Evolutionary conservation across 169 alveolate species (phyloP).

Genomic region (Cystoisospora suis): DNA sequence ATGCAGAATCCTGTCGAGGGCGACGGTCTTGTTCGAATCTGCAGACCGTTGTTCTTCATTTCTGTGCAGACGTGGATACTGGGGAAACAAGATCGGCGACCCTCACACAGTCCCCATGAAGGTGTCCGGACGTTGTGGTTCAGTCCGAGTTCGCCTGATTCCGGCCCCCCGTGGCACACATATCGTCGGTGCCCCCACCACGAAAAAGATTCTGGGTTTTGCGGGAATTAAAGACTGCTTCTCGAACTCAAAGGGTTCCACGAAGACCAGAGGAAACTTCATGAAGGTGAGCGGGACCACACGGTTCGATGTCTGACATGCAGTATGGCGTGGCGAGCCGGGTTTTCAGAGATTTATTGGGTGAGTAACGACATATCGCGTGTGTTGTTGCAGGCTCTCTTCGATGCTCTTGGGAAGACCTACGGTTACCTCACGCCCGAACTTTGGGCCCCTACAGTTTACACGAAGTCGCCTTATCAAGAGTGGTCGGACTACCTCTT

Average conservation of each 20-base stretch:
- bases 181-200: conserved; percentile 99
- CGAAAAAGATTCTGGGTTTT: conserved; percentile 95
- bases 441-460: conserved; percentile 92
- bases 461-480: conserved; percentile 91
- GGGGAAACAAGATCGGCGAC: conserved; percentile 99
- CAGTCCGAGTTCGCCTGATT: conserved; percentile 98
- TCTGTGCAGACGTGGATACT: conserved; percentile 95
- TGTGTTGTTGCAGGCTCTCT: conserved; percentile 87
- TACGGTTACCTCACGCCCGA: conserved; percentile 99
- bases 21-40: background rate
- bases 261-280: conserved; percentile 98
- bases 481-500: conserved; percentile 94
- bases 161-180: conserved; percentile 99
- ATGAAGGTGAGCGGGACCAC: conserved; percentile 77
- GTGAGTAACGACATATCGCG: background rate
- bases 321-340: background rate
- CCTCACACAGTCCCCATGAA: conserved; percentile 99
- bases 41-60: background rate
- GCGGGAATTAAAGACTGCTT: conserved; percentile 99
- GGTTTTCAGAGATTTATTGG: background rate
- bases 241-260: conserved; percentile 96
- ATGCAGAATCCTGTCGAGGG: background rate
- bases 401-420: conserved; percentile 95
- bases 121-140: conserved; percentile 99
- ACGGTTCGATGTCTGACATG: background rate